Evolutionary conservation across 164 flowering plant species (phyloP).

Genomic region (Chimonanthus salicifolius): DNA sequence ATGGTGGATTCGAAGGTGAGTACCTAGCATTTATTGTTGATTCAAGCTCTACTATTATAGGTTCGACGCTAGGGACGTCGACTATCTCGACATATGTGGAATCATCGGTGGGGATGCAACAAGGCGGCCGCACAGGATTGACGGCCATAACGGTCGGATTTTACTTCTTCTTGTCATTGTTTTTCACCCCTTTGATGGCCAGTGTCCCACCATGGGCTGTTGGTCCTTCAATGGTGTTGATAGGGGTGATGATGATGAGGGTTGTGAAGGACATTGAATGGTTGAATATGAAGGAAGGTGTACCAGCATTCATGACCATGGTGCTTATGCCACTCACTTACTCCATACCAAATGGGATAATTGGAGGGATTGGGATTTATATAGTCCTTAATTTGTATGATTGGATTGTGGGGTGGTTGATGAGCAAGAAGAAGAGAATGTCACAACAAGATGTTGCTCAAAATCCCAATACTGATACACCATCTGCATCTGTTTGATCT

Average conservation of each 20-base stretch:
- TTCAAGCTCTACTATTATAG: conserved; percentile 58
- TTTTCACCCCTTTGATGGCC: conserved; percentile 59
- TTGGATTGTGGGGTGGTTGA: conserved; percentile 29
- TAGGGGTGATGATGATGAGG: conserved; percentile 86
- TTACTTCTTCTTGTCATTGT: conserved; percentile 57
- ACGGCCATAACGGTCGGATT: conserved; percentile 57
- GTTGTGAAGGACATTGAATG: conserved; percentile 76
- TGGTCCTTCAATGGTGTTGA: conserved; percentile 77
- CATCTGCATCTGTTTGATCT: too few species aligned
- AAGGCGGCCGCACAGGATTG: conserved; percentile 85
- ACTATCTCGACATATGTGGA: conserved; percentile 62
- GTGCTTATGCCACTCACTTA: conserved; percentile 80
- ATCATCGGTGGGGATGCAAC: conserved; percentile 75
- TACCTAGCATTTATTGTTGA: conserved; percentile 72
- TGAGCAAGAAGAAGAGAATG: conserved; percentile 32
- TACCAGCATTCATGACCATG: conserved; percentile 79
- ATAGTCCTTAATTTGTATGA: conserved; percentile 55
- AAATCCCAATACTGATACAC: too few species aligned
- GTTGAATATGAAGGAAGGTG: conserved; percentile 52
- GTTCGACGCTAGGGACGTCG: conserved; percentile 61
- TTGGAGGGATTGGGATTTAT: conserved; percentile 72
- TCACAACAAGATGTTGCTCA: not conserved
- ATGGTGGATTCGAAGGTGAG: conserved; percentile 68
- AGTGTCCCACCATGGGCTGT: conserved; percentile 92
- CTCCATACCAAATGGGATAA: conserved; percentile 73